Percentiles rank a stretch among this genome's conserved stretches.
Evolutionary conservation across 169 alveolate species (phyloP).

Genomic region (Cyclospora cayetanensis): DNA sequence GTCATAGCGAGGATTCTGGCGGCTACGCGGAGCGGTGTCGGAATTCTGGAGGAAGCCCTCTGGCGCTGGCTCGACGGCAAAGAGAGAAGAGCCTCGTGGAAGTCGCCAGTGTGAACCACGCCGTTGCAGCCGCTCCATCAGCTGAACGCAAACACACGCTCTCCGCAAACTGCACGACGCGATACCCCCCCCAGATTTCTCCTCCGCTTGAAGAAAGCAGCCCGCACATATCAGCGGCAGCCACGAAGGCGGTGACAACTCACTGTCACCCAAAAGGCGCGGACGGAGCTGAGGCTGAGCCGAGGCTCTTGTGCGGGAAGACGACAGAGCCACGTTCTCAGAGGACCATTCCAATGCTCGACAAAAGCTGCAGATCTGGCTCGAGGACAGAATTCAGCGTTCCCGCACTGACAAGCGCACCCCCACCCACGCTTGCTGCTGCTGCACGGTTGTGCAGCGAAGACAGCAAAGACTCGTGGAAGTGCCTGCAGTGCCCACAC

Average conservation of each 20-base stretch:
- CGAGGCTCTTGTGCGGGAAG: conserved; percentile 38
- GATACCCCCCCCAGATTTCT: too few relatives aligned
- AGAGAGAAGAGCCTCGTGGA: conserved; percentile 9
- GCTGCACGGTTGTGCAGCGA: conserved; percentile 44
- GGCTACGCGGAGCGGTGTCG: neutral
- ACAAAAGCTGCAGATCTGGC: neutral
- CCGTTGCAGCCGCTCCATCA: conserved; percentile 10
- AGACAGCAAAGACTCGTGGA: neutral
- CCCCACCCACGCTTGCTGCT: conserved; percentile 37
- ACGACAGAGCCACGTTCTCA: neutral
- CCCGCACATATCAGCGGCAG: neutral
- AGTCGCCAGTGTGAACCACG: conserved; percentile 7
- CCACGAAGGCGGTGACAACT: neutral
- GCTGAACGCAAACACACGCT: neutral
- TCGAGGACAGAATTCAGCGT: conserved; percentile 1
- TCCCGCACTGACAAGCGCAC: neutral
- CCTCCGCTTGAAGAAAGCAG: too few relatives aligned
- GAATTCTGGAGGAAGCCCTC: neutral
- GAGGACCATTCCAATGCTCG: conserved; percentile 13
- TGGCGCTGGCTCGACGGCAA: neutral
- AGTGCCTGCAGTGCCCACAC: conserved; percentile 36
- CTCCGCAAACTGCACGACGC: too few relatives aligned
- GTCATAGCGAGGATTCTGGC: neutral
- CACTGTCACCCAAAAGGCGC: conserved; percentile 33
- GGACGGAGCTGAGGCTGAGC: conserved; percentile 34